Conservation (phyloP, 371 early-diverging fungal genomes). For the Parasitella parasitica region DNA sequence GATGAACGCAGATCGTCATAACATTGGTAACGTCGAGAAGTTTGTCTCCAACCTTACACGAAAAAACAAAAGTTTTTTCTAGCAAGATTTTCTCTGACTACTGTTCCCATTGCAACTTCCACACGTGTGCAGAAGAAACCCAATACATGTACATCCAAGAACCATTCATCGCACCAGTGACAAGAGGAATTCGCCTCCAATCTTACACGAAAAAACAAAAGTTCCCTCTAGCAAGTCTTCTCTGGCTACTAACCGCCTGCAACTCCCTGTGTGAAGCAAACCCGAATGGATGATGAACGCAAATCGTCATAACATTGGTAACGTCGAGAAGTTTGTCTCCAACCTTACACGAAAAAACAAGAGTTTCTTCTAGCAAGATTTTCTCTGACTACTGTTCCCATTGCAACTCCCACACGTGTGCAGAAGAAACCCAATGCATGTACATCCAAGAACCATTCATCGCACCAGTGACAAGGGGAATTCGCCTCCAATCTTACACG, state of each 20-base stretch:
- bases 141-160: slow-evolving; percentile 18
- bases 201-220: slow-evolving; percentile 12
- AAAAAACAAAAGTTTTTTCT: slow-evolving; percentile 18
- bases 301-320: slow-evolving; percentile 24
- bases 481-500: slow-evolving; percentile 19
- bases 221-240: slow-evolving; percentile 17
- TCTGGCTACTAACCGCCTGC: slow-evolving; percentile 19
- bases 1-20: slow-evolving; percentile 22
- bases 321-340: slow-evolving; percentile 20
- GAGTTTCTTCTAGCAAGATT: slow-evolving; percentile 16
- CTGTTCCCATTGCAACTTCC: slow-evolving; percentile 15
- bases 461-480: slow-evolving; percentile 17
- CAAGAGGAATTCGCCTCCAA: slow-evolving; percentile 19
- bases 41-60: slow-evolving; percentile 21
- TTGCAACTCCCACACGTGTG: slow-evolving; percentile 15
- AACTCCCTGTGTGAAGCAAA: too few species aligned
- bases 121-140: slow-evolving; percentile 16
- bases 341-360: slow-evolving; percentile 18
- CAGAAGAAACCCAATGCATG: slow-evolving; percentile 17
- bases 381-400: slow-evolving; percentile 20
- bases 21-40: slow-evolving; percentile 19
- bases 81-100: slow-evolving; percentile 21
- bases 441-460: slow-evolving; percentile 19
- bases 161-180: slow-evolving; percentile 18
- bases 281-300: slow-evolving; percentile 21